A percentile compares a stretch with the other conserved stretches of the same genome.
These are phyloP conservation scores for Colletotrichum incanum DNA, from an alignment of 2,329 filamentous ascomycete genomes.

Conservation along the genomic window DNA sequence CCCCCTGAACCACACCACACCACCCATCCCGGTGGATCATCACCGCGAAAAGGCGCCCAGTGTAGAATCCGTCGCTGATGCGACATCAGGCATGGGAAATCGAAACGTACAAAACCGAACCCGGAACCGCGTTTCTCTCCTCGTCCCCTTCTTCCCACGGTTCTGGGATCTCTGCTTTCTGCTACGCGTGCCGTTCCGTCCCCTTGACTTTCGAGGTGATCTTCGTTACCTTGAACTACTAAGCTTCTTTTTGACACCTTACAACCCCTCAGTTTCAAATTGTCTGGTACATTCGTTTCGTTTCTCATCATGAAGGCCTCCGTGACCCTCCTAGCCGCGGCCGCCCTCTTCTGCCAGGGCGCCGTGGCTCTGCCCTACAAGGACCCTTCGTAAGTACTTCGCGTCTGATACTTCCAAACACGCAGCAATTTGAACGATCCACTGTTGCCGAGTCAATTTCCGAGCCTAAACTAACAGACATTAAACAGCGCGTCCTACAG, in stretches of 20 bases:
- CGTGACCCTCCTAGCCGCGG: slow-evolving; percentile 20
- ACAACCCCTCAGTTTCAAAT: slow-evolving; percentile 6
- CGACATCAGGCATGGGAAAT: neutral
- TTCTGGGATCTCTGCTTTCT: slow-evolving; percentile 1
- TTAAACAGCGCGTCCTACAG: slow-evolving; percentile 21
- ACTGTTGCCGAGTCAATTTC: neutral
- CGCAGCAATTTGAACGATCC: neutral
- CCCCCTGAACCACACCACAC: slow-evolving; percentile 14
- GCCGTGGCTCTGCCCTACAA: slow-evolving; percentile 28
- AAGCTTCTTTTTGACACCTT: neutral
- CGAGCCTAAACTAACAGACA: neutral
- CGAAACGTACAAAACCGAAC: slow-evolving; percentile 26
- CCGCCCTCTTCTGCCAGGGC: slow-evolving; percentile 24
- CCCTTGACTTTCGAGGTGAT: neutral
- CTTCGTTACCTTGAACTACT: neutral
- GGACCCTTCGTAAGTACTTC: slow-evolving; percentile 27
- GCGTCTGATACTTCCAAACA: neutral
- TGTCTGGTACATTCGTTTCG: slow-evolving; percentile 34
- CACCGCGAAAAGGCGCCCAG: slow-evolving; percentile 16
- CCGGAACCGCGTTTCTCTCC: neutral
- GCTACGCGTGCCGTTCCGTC: slow-evolving; percentile 12
- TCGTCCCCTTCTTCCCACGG: neutral
- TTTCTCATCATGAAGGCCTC: slow-evolving; percentile 35
- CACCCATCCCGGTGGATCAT: slow-evolving; percentile 19
- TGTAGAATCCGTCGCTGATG: slow-evolving; percentile 5